Conservation (phyloP, 192 early-diverging fungal genomes). For the Coemansia sp. region DNA sequence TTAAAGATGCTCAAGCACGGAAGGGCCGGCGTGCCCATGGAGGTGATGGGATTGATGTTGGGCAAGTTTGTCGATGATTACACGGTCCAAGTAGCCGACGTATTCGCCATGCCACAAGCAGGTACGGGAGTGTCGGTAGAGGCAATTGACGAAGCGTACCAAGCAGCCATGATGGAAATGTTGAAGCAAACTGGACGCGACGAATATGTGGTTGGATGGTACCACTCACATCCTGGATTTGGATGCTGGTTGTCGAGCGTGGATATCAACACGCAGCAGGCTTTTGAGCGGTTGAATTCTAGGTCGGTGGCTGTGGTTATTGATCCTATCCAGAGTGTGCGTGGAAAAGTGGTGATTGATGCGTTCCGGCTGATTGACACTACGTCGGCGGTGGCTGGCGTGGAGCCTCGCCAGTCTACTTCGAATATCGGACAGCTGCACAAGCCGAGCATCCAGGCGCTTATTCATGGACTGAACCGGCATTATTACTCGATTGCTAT, state of each 20-base stretch:
- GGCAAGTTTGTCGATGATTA: conserved; percentile 99
- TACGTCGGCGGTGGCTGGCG: conserved; percentile 73
- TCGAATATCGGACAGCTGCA: conserved; percentile 98
- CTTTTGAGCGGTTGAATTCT: conserved; percentile 91
- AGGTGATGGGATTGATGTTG: conserved; percentile 99
- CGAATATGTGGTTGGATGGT: conserved; percentile 99
- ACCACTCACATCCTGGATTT: conserved; percentile 99
- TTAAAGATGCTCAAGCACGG: conserved; percentile 97
- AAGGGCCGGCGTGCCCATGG: conserved; percentile 97
- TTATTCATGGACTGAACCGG: conserved; percentile 96
- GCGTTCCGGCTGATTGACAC: conserved; percentile 97
- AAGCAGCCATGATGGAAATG: conserved; percentile 99
- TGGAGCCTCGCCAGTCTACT: conserved; percentile 97
- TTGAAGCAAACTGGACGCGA: conserved; percentile 98
- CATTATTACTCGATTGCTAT: conserved; percentile 99
- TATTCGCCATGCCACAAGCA: conserved; percentile 99
- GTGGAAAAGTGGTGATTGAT: conserved; percentile 99
- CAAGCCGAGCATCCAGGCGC: conserved; percentile 95
- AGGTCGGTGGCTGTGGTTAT: conserved; percentile 97
- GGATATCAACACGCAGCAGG: conserved; percentile 98
- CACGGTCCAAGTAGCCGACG: conserved; percentile 97
- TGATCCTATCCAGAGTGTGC: conserved; percentile 99
- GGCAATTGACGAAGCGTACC: conserved; percentile 98
- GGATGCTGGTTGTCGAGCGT: conserved; percentile 99
- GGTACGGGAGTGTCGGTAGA: conserved; percentile 99